These are phyloP conservation scores for Podaxis carcinomalis DNA, from an alignment of 768 basidiomycete genomes.

Conservation along the genomic window DNA sequence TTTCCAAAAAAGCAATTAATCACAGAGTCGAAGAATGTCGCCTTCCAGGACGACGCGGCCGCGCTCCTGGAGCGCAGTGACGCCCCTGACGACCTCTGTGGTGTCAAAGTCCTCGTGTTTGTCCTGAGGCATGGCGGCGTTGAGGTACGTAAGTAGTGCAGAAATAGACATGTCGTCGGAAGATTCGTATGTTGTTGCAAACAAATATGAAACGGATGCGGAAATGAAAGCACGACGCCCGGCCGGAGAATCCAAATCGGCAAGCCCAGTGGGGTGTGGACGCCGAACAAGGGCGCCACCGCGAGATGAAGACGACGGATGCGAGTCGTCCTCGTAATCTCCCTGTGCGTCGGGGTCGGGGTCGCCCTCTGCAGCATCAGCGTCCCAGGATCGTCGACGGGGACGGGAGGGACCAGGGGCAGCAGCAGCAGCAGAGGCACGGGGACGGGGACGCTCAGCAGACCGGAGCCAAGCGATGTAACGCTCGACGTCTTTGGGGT, in stretches of 20 bases:
- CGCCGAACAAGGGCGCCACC: constrained; percentile 16
- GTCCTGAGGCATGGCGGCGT: constrained; percentile 71
- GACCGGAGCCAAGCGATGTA: constrained; percentile 10
- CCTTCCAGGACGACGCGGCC: constrained; percentile 49
- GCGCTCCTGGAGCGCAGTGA: constrained; percentile 40
- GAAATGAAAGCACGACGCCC: constrained; percentile 57
- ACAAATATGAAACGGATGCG: constrained; percentile 59
- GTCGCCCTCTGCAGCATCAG: constrained; percentile 29
- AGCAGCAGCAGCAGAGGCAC: neutral
- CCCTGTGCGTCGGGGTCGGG: constrained; percentile 21
- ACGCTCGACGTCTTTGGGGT: constrained; percentile 14
- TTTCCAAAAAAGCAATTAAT: neutral
- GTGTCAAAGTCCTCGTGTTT: constrained; percentile 84
- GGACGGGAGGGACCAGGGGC: neutral
- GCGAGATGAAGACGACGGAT: neutral
- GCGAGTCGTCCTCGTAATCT: constrained; percentile 18
- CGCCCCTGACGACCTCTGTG: constrained; percentile 56
- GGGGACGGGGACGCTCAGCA: neutral
- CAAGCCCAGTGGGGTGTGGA: constrained; percentile 37
- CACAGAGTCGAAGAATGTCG: constrained; percentile 28
- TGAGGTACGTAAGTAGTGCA: constrained; percentile 64
- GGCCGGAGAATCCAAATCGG: constrained; percentile 54
- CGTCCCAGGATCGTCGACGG: constrained; percentile 9
- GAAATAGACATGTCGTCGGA: constrained; percentile 70
- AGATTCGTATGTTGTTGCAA: constrained; percentile 61